Base-by-base conservation (phyloP, 192 early-diverging fungal genomes). In the Backusella tarrabulga region DNA sequence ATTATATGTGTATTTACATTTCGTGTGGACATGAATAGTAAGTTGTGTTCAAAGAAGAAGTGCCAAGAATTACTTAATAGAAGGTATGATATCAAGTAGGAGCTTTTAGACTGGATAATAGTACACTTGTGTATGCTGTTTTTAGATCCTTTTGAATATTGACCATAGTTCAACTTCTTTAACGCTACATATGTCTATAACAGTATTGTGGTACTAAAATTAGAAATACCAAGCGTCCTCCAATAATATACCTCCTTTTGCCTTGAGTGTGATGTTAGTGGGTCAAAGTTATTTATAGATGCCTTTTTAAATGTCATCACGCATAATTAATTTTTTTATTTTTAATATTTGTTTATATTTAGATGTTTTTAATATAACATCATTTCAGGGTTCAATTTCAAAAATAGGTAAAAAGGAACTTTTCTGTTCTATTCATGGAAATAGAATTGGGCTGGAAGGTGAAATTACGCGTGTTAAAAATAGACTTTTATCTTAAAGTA, bases 341-440 rank as follows among this genome's bases (percentile, higher is more conserved):
- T 54, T 54, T 54, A 54, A 54, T 54, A 54, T 54, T 54, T 54
- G 7, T 54, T 56, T 56, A 56, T 56, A 56, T 56, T 56, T 56
- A 56, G 54, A 56, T 56, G 7, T 56, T 56, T 56, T 21, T 56
- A 56, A 21, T 56, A 56, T 21, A 56, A 56, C 21, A n/a, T 56
- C 5, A 7, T 56, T 23, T 21, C 54, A 56, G 54, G 54, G 54
- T 26, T 56, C 54, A 56, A 21, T 7, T 56, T 56, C 54, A 56
- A 56, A 56, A 56, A 56, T 56, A 56, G 54, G n/a, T n/a, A 21
- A 54, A 32, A 54, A 21, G n/a, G 52, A 60, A 60, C 1, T 60
- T 60, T 60, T 60, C 23, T 12, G 46, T 50, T 50, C 46, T 50
- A 50, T 50, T 50, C 46, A 50, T 60, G 54, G 54, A 60, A 60